Evolutionary conservation across 108 stramenopile species (phyloP), one percentile per base, ranked within the genome.

Genomic region (Poteriospumella lacustris): DNA sequence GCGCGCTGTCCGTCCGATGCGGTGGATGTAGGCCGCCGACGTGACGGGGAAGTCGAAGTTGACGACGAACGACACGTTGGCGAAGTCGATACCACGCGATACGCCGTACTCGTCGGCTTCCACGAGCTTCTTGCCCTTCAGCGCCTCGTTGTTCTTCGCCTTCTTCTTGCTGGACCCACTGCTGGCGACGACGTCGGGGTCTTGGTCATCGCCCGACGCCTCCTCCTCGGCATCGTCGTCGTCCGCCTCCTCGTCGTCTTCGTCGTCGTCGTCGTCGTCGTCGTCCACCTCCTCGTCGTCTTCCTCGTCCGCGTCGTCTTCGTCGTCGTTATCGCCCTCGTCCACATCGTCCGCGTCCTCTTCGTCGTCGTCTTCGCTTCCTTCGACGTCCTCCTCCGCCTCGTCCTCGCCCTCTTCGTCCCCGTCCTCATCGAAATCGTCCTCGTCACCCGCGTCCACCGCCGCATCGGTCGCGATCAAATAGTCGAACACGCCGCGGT

Each of bases 401-500:
- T n/a, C n/a, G n/a, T n/a, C n/a, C n/a, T n/a, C n/a, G n/a, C n/a
- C n/a, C 43, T 78, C 81, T n/a, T 77, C 83, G 1, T 68, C 76
- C 58, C 58, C 81, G 33, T 29, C 43, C 19, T 59, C 72, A 44
- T 58, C 28, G 1, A 56, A 64, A 39, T 38, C 43, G 31, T 42
- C 79, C 33, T 75, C 29, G 59, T 44, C 58, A n/a, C 67, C 82
- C 43, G 77, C 81, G 79, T 88, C 91, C 0, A 92, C 89, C 77
- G 90, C 89, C 76, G 89, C 89, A 68, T 97, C 96, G 1, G 97
- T 99, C 1, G 94, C 95, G 78, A 99, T 95, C 58, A 99, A 85
- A 80, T 93, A 95, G 68, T 99, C 97, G 83, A 97, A 99, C 75
- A 96, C 92, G n/a, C 96, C 98, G 42, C 93, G 89, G 80, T 99